phyloP scores from a whole-genome alignment of 139 green algal species.

The Chlamydomonas schloesseri region DNA sequence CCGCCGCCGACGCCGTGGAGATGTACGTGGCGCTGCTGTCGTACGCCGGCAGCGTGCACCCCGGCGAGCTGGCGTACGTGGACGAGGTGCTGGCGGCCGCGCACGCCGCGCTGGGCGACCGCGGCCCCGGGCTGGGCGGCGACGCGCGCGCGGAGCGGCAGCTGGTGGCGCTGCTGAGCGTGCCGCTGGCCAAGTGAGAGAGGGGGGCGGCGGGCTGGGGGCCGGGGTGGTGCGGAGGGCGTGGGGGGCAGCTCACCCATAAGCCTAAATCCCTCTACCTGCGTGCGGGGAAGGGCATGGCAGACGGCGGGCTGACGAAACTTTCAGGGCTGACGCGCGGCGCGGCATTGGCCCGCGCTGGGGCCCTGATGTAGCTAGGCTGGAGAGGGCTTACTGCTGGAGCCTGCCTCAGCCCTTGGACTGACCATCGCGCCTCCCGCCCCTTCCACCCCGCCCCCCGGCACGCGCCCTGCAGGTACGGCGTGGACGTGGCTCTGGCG shows the following conservation, averaged over 20 bases:
- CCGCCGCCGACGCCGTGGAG: slow-evolving; percentile 59
- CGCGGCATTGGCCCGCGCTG: no score
- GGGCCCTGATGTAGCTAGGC: no score
- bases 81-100: slow-evolving; percentile 65
- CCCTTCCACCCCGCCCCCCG: no score
- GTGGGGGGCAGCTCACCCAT: no score
- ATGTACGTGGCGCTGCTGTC: slow-evolving; percentile 89
- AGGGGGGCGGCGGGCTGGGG: background rate
- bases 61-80: slow-evolving; percentile 58
- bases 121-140: slow-evolving; percentile 44
- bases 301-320: no score
- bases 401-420: background rate
- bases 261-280: no score
- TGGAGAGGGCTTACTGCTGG: no score
- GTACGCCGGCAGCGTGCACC: slow-evolving; percentile 79
- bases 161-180: slow-evolving; percentile 85
- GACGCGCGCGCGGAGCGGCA: slow-evolving; percentile 81
- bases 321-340: no score
- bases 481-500: slow-evolving; percentile 82
- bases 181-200: slow-evolving; percentile 79
- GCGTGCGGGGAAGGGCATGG: no score
- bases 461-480: no score
- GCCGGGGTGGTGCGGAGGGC: background rate
- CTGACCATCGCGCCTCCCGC: background rate
- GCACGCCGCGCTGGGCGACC: slow-evolving; percentile 29